Evolutionary conservation across 768 basidiomycete species (phyloP), one percentile per base, ranked within the genome.

Genomic region (Macrolepiota dolichaula): DNA sequence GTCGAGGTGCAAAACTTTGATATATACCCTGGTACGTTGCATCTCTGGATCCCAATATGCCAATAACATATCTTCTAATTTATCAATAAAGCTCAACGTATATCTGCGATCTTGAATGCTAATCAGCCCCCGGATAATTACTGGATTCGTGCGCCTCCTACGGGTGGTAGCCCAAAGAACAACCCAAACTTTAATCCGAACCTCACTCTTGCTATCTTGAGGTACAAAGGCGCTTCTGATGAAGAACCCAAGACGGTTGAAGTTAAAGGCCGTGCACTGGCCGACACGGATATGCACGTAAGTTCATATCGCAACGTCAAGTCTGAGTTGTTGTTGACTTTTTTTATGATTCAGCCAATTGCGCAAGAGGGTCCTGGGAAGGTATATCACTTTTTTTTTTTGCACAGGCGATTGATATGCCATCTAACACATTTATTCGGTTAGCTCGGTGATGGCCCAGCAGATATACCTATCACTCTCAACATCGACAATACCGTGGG

Each of bases 91-190:
- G 19, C 69, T 24, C 68, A 69, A 57, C 64, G 68, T 27, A 67
- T 67, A 51, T 71, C 68, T 27, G 66, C 69, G 12, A 68, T 80
- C 6, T 59, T 79, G 19, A 70, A 76, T 65, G 67, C 55, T 15
- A 63, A 63, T 40, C 57, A 59, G 17, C 52, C 57, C 12, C 19
- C 59, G 10, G 46, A 49, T 35, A 79, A 78, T 58, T 80, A 79
- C 50, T 78, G 79, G 75, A 75, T 77, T 47, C 71, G 69, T n/a
- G 74, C 72, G 1, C 72, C 68, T 13, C 80, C 81, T 13, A 73
- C 80, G 63, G 71, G 81, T 7, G 70, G 67, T 9, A 63, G 59
- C 13, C 58, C 57, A 4, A 56, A 56, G 1, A 47, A 35, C 1
- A 61, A 64, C 35, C 63, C 63, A 9, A 61, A 61, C 42, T 46